Evolutionary conservation across 225 moss, liverwort and hornwort species (phyloP), one percentile per base, ranked within the genome.

Genomic region (Physcomitrium patens): DNA sequence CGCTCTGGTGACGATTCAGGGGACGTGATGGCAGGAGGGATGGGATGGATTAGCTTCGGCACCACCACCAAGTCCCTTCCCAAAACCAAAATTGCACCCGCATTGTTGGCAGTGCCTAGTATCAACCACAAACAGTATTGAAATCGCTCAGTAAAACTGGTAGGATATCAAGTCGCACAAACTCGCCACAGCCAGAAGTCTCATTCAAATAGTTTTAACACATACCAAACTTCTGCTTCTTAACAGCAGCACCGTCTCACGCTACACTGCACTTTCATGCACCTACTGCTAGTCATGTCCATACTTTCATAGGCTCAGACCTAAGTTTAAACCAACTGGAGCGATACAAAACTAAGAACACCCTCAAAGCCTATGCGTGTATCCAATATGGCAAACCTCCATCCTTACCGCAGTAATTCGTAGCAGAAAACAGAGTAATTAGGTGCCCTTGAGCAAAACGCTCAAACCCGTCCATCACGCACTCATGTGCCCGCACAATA

Each of bases 401-500:
- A 26, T 24, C 5, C 85, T 62, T 88, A 92, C 94, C 94, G 58
- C 94, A 94, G 58, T 94, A 94, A 79, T 94, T 94, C 1, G 94
- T 94, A 20, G 94, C 94, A 41, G 94, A 94, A 75, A 94, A 94
- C 13, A 92, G 52, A 8, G 94, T 94, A 31, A 94, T 94, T 51
- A 94, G 47, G 76, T 94, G 94, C 8, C 94, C 94, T 77, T 94
- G 91, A 0, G 94, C 94, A 59, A 94, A 94, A n/a, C 94, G 91
- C 78, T 94, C 94, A 75, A 94, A 94, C 13, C 94, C 94, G 76
- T 94, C 94, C 94, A 94, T 94, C 26, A 94, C 94, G 74, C 94
- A 94, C 63, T 94, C 94, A 65, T 94, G 94, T 15, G 94, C 94
- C 27, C 94, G 84, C 14, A 94, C 91, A 67, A 94, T 92, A 15